phyloP scores from a whole-genome alignment of 2,329 filamentous ascomycete species.

The Clonostachys rhizophaga region DNA sequence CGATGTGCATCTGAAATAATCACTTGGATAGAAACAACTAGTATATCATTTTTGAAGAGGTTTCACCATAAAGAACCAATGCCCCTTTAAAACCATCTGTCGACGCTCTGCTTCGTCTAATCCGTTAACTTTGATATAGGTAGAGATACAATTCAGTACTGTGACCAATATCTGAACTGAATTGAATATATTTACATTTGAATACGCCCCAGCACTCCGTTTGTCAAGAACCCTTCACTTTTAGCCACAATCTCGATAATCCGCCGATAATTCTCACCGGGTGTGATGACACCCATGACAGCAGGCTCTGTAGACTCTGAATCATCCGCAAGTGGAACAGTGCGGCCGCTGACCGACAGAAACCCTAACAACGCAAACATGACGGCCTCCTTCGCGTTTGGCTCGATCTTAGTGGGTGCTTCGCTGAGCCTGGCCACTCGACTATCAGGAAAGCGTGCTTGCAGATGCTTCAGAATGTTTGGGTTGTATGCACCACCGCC shows the following conservation, averaged over 20 bases:
- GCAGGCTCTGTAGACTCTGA: constrained; percentile 32
- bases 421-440: constrained; percentile 49
- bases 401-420: constrained; percentile 38
- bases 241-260: constrained; percentile 21
- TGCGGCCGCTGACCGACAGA: constrained; percentile 20
- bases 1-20: no score
- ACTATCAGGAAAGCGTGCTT: constrained; percentile 37
- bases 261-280: constrained; percentile 36
- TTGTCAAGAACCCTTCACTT: not conserved
- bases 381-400: constrained; percentile 48
- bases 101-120: no score
- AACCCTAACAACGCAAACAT: constrained; percentile 26
- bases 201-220: not conserved
- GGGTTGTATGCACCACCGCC: constrained; percentile 53
- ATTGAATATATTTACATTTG: not conserved
- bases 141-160: no score
- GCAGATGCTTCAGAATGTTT: constrained; percentile 50
- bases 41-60: no score
- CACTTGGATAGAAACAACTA: no score
- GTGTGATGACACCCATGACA: constrained; percentile 37
- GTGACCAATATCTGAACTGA: no score
- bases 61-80: no score
- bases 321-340: constrained; percentile 1
- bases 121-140: no score
- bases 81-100: no score